Evolutionary conservation across 495 filamentous ascomycete genomes (phyloP).

Genomic region (Penicillium pancosmium): DNA sequence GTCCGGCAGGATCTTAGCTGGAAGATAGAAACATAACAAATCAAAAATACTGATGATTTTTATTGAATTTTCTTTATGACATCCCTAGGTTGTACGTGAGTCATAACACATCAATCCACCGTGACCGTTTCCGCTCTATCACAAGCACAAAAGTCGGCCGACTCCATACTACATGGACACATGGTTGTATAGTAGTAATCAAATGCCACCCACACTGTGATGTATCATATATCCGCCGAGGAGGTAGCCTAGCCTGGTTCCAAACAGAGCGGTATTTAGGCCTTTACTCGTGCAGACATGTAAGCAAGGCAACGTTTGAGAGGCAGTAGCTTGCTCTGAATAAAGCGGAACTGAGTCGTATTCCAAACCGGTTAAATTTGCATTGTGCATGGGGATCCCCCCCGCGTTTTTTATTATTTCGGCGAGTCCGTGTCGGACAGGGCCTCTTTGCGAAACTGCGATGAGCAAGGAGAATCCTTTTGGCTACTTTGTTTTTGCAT

Average conservation of each 20-base stretch:
- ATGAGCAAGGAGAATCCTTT: constrained; percentile 1
- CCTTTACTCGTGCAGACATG: neutral
- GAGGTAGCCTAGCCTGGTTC: constrained; percentile 4
- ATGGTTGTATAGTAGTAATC: neutral
- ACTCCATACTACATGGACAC: neutral
- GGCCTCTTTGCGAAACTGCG: neutral
- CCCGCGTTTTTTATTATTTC: neutral
- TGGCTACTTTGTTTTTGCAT: constrained; percentile 1
- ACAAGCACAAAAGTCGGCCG: neutral
- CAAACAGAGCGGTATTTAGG: constrained; percentile 1
- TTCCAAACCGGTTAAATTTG: neutral
- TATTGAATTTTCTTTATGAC: neutral
- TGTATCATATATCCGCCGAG: constrained; percentile 9
- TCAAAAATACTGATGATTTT: neutral
- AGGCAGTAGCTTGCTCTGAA: neutral
- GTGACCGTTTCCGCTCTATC: neutral
- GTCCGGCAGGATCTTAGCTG: neutral
- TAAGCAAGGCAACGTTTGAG: constrained; percentile 2
- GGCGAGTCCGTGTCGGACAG: constrained; percentile 10
- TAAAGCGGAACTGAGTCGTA: neutral
- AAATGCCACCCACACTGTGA: constrained; percentile 6
- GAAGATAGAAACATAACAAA: constrained; percentile 1
- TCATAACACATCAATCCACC: too few relatives aligned
- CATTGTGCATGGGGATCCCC: constrained; percentile 1
- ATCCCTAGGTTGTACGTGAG: too few relatives aligned